These are phyloP conservation scores for Colletotrichum lini DNA, from an alignment of 2,329 filamentous ascomycete species.

Conservation along the genomic window DNA sequence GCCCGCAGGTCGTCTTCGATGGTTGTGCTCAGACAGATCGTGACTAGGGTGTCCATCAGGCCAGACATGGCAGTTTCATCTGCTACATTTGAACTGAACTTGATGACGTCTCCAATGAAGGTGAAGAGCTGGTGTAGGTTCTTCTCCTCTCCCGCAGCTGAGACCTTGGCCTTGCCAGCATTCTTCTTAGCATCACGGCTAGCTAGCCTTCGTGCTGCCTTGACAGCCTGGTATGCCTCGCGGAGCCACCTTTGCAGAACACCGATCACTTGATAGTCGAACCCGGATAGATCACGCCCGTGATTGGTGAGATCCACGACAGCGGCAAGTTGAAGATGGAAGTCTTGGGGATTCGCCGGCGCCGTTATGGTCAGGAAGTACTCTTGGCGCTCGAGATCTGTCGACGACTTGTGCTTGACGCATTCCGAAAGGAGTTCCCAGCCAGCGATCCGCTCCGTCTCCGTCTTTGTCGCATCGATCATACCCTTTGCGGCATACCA, in stretches of 20 bases:
- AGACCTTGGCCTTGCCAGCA: constrained; percentile 56
- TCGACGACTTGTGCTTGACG: constrained; percentile 72
- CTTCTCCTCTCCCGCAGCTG: constrained; percentile 68
- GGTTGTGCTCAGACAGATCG: constrained; percentile 78
- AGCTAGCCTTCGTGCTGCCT: constrained; percentile 65
- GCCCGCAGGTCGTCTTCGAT: constrained; percentile 75
- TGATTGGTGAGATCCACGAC: constrained; percentile 73
- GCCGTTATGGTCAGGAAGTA: constrained; percentile 75
- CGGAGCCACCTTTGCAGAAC: constrained; percentile 74
- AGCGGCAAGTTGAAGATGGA: constrained; percentile 75
- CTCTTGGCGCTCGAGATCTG: constrained; percentile 76
- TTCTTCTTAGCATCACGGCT: constrained; percentile 56
- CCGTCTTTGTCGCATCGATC: constrained; percentile 70
- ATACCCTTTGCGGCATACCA: constrained; percentile 78
- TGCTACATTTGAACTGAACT: constrained; percentile 81
- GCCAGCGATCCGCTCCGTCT: constrained; percentile 69
- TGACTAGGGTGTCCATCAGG: constrained; percentile 74
- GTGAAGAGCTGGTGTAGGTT: constrained; percentile 75
- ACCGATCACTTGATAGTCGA: constrained; percentile 77
- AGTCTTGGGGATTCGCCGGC: constrained; percentile 72
- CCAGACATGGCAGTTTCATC: constrained; percentile 72
- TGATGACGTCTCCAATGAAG: constrained; percentile 78
- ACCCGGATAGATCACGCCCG: constrained; percentile 75
- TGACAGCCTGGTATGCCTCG: constrained; percentile 67
- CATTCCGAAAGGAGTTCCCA: constrained; percentile 78